Evolutionary conservation across 2,329 filamentous ascomycete species (phyloP), one percentile per base, ranked within the genome.

Genomic region (Eutypella sp.): DNA sequence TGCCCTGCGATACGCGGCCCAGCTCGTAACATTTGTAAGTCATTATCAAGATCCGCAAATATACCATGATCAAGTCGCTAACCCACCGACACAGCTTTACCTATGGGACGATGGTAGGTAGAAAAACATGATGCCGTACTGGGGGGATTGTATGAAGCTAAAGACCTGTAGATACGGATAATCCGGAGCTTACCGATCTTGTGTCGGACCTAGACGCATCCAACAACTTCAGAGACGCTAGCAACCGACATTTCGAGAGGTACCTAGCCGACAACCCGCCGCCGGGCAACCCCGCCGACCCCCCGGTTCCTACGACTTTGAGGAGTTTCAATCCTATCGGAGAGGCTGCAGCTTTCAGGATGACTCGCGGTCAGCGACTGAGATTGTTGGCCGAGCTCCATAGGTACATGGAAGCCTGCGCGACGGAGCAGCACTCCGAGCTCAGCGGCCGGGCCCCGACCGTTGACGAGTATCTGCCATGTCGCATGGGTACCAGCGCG

Each of bases 391-490:
- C 45, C 2, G 44, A 51, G 27, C 41, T 42, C 4, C 31, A 50
- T 10, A 24, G 40, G 2, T 53, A 22, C 33, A 43, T 54, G 29
- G 15, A 34, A 23, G 47, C 40, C 5, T 46, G 39, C 19, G 50
- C 39, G 6, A 25, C 29, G 1, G 50, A 53, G 36, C 48, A 54
- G 44, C 41, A 38, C 15, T 49, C 42, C 5, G 52, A 54, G 41
- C 31, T 51, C n/a, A 48, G 52, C 15, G 50, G 50, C 10, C 19
- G 31, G 9, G 50, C 46, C 1, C 52, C 52, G 2, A 53, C 42
- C 4, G 46, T 54, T n/a, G 44, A 53, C 10, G 46, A 54, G 18
- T 54, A 54, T 23, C 38, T 54, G 41, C 43, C 41, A 3, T 41
- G 40, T 8, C 45, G 52, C 5, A 43, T 46, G 40, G 46, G 46